Base-by-base conservation (phyloP, 805 yeast species). In the Kazachstania taianensis region DNA sequence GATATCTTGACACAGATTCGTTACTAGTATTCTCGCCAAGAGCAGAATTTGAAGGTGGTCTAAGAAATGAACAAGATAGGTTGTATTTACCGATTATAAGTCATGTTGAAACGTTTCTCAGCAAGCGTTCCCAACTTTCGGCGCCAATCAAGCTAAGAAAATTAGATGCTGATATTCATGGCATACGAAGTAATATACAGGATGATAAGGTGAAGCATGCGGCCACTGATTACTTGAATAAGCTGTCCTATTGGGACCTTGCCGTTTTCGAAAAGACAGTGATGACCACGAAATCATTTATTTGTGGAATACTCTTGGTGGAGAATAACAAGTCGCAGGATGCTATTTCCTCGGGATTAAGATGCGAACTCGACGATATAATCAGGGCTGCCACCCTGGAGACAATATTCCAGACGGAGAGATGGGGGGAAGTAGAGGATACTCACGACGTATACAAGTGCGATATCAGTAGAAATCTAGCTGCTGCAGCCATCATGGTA, bases 381-480 rank as follows among this genome's bases (percentile, higher is more conserved):
- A 80, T 87, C 2, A 74, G 74, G 49, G 72, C 81, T 39, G 86
- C 86, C 7, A 78, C 81, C 38, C 65, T 92, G 49, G 99, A 92
- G 53, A 78, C 78, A 10, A 75, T 79, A 23, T 73, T 73, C 59
- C 99, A 92, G 61, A 82, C 94, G 24, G 76, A 75, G 16, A 72
- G 78, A 52, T 92, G 98, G 98, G 98, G 98, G 22, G 96, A 89
- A 59, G 97, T 89, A 17, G 97, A 92, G 62, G 98, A 92, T 53
- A 85, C 97, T 2, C 98, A 92, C 55, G 98, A 92, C 57, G 96
- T 92, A n/a, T 94, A 84, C 50, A 79, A 81, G 57, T 94, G 78
- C 27, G 96, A 92, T 48, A 69, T 94, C 49, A 68, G 84, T 50
- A 76, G 96, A 59, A 76, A 78, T 50, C 69, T 92, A 32, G 77